Percentiles rank a stretch among this genome's conserved stretches.
Evolutionary conservation across 148 eudicot species (phyloP).

Genomic region (Silene latifolia): DNA sequence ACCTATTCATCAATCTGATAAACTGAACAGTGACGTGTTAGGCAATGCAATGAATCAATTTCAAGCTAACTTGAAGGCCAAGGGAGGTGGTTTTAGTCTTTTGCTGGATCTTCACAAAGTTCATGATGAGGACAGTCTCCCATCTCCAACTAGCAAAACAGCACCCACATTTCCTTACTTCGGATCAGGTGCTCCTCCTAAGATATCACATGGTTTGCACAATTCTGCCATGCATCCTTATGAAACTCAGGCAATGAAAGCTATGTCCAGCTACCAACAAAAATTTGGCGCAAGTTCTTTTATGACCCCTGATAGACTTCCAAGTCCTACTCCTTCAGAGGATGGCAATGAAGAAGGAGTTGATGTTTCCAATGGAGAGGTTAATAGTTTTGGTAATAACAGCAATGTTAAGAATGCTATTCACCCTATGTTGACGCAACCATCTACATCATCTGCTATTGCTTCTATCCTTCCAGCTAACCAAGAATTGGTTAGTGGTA

Average conservation of each 20-base stretch:
- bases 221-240: constrained; percentile 54
- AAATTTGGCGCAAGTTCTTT: constrained; percentile 70
- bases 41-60: constrained; percentile 32
- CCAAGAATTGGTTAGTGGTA: constrained; percentile 36
- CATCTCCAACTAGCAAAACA: constrained; percentile 80
- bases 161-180: constrained; percentile 30
- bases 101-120: constrained; percentile 79
- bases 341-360: constrained; percentile 49
- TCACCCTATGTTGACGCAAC: constrained; percentile 28
- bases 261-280: constrained; percentile 87
- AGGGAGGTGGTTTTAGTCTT: constrained; percentile 49
- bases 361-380: constrained; percentile 64
- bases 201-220: constrained; percentile 26
- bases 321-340: constrained; percentile 97
- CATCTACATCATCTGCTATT: constrained; percentile 30
- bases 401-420: constrained; percentile 22
- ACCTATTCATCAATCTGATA: constrained; percentile 26
- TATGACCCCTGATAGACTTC: constrained; percentile 55
- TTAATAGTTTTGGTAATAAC: constrained; percentile 41
- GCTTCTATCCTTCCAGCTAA: constrained; percentile 26
- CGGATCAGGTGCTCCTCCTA: constrained; percentile 29
- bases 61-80: constrained; percentile 41
- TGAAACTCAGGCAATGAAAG: constrained; percentile 80
- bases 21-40: constrained; percentile 19
- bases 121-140: constrained; percentile 90